phyloP scores from a whole-genome alignment of 2,329 filamentous ascomycete species.

The Stachybotrys chartarum region DNA sequence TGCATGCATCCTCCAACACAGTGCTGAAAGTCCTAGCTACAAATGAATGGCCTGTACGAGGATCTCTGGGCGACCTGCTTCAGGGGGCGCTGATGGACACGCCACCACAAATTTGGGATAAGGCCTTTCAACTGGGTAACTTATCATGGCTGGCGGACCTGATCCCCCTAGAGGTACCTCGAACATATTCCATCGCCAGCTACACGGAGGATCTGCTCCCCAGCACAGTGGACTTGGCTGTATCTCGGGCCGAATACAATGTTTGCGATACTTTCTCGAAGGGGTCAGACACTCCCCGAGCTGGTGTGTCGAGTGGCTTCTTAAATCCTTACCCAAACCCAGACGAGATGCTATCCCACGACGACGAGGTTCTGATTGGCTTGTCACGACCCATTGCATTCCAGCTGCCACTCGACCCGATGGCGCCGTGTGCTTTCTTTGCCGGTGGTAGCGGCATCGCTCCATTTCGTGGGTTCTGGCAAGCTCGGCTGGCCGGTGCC shows the following conservation, averaged over 20 bases:
- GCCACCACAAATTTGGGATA: conserved; percentile 40
- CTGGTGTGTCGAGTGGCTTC: conserved; percentile 46
- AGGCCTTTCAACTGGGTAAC: conserved; percentile 37
- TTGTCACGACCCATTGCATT: conserved; percentile 44
- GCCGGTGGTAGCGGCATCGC: conserved; percentile 47
- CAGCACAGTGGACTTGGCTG: conserved; percentile 41
- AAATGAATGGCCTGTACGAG: conserved; percentile 43
- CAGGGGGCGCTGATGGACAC: conserved; percentile 41
- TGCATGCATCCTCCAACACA: conserved; percentile 41
- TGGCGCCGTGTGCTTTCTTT: conserved; percentile 44
- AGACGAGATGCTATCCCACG: conserved; percentile 29
- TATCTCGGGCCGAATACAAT: conserved; percentile 44
- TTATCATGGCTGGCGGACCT: conserved; percentile 39
- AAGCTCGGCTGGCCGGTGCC: conserved; percentile 27
- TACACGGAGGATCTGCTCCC: conserved; percentile 43
- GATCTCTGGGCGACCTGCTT: conserved; percentile 41
- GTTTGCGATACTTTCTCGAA: conserved; percentile 34
- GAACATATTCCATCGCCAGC: conserved; percentile 47
- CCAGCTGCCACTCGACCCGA: conserved; percentile 41
- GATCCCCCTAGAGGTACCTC: conserved; percentile 40
- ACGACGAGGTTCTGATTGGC: conserved; percentile 43
- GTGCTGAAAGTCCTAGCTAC: conserved; percentile 41
- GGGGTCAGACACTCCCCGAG: conserved; percentile 21
- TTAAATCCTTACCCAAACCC: conserved; percentile 35
- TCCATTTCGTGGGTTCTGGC: conserved; percentile 47